Evolutionary conservation across 129 eudicot genomes (phyloP).

Genomic region (Lactuca sativa): DNA sequence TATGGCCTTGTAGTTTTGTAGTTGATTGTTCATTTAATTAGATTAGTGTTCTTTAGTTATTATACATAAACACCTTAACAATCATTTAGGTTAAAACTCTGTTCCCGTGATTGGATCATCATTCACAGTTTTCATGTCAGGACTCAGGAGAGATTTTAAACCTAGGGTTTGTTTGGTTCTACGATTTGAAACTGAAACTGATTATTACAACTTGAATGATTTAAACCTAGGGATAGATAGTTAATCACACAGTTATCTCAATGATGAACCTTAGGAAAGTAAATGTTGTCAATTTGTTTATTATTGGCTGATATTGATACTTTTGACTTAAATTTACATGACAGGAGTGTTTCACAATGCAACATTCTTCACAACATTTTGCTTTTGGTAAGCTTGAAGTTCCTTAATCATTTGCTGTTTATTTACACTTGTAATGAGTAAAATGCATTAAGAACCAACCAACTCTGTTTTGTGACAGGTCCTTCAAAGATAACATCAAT

Average conservation of each 20-base stretch:
- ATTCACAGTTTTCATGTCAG: slow-evolving; percentile 13
- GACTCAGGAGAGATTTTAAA: not conserved
- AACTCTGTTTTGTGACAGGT: slow-evolving; percentile 29
- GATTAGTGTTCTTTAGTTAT: slow-evolving; percentile 1
- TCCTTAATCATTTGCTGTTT: not conserved
- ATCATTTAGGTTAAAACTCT: slow-evolving; percentile 7
- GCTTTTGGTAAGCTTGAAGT: slow-evolving; percentile 38
- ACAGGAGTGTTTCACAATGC: slow-evolving; percentile 40
- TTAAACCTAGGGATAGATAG: not conserved
- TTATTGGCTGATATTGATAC: slow-evolving; percentile 10
- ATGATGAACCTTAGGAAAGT: not conserved
- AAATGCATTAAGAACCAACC: not conserved
- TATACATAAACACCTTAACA: not conserved
- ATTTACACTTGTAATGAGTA: slow-evolving; percentile 13
- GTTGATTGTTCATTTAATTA: slow-evolving; percentile 10
- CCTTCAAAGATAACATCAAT: slow-evolving; percentile 34
- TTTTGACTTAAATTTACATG: slow-evolving; percentile 11
- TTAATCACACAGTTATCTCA: too few species aligned
- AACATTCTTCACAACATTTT: slow-evolving; percentile 37
- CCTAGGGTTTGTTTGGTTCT: slow-evolving; percentile 14
- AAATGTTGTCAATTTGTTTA: slow-evolving; percentile 4
- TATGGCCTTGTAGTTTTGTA: slow-evolving; percentile 11
- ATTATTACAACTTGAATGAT: not conserved
- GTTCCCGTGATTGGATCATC: slow-evolving; percentile 6
- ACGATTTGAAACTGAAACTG: slow-evolving; percentile 3